A percentile compares a stretch with the other conserved stretches of the same genome.
phyloP scores from a whole-genome alignment of 1,284 basidiomycete genomes.

The Pholiota adiposa region DNA sequence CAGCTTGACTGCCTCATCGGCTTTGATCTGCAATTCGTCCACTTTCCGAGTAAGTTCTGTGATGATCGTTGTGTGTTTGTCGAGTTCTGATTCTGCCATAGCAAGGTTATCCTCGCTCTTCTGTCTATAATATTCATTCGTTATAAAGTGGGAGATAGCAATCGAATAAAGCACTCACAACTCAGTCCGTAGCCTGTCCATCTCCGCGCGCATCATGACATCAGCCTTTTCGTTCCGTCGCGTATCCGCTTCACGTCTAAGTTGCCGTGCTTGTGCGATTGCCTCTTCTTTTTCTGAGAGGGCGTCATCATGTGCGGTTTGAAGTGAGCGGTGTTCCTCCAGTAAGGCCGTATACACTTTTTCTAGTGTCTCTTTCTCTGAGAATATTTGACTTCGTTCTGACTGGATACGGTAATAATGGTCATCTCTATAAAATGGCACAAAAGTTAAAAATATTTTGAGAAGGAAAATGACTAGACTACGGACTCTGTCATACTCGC shows the following conservation, averaged over 20 bases:
- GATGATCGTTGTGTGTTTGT: slow-evolving; percentile 72
- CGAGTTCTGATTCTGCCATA: slow-evolving; percentile 77
- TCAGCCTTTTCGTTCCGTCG: slow-evolving; percentile 71
- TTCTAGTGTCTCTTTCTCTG: slow-evolving; percentile 82
- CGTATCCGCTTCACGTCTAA: slow-evolving; percentile 61
- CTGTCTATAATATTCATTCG: slow-evolving; percentile 59
- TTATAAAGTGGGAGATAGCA: slow-evolving; percentile 21
- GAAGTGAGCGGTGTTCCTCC: slow-evolving; percentile 77
- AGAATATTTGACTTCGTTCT: slow-evolving; percentile 72
- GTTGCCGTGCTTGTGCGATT: slow-evolving; percentile 56
- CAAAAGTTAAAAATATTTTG: slow-evolving; percentile 1
- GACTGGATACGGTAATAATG: slow-evolving; percentile 85
- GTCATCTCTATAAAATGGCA: slow-evolving; percentile 61
- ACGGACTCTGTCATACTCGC: slow-evolving; percentile 78
- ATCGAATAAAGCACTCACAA: slow-evolving; percentile 59
- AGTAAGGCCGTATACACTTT: slow-evolving; percentile 76
- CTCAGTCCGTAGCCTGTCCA: slow-evolving; percentile 78
- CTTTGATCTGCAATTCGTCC: slow-evolving; percentile 82
- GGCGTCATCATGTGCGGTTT: slow-evolving; percentile 72
- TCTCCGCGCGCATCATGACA: slow-evolving; percentile 73
- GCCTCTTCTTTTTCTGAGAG: slow-evolving; percentile 77
- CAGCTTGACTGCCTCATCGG: slow-evolving; percentile 77
- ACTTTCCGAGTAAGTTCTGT: slow-evolving; percentile 78
- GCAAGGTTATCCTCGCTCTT: slow-evolving; percentile 89
- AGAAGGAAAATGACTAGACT: background rate